Evolutionary conservation across 1,284 basidiomycete genomes (phyloP), one percentile per base, ranked within the genome.

Genomic region (Trichosporon sp.): DNA sequence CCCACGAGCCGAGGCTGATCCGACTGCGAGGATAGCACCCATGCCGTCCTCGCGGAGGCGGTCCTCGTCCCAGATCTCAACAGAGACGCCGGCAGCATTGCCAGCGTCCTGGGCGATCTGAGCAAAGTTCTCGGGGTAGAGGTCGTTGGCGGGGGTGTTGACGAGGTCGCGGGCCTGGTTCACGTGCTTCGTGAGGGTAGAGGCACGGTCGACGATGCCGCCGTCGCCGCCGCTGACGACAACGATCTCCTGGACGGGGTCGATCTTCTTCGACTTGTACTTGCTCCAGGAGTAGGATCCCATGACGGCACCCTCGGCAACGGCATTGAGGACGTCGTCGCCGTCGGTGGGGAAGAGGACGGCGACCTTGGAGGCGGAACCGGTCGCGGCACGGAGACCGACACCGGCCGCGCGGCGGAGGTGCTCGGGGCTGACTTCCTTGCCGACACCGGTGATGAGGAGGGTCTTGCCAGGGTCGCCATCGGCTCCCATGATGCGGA

Each of bases 31-130:
- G 44, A 70, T 63, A 23, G 27, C 47, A 25, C 18, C 23, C 38
- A 67, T 47, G 35, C 44, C 44, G 23, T 70, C 68, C 23, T 47
- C 31, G 2, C 18, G 8, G 18, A 70, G 68, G 7, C 62, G 47
- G 15, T 67, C 60, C 42, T 67, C 65, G 35, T 70, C 68, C 68
- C 68, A 68, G 29, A 68, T 63, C 56, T 65, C 64, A 44, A 68
- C 64, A 7, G 29, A 42, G 32, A 65, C 58, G 38, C 44, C 64
- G 15, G 18, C 25, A 42, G 32, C 65, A 12, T 51, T 51, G 23
- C 25, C 38, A 8, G 63, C 63, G 23, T 64, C 63, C 35, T 64
- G 35, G 42, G 53, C 69, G 5, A 25, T n/a, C 23, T 70, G 62
- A 9, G 63, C 65, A 58, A 60, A 66, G 34, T 35, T 44, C 29